Evolutionary conservation across 83 land plant species (phyloP).

Genomic region (Diphasiastrum complanatum): DNA sequence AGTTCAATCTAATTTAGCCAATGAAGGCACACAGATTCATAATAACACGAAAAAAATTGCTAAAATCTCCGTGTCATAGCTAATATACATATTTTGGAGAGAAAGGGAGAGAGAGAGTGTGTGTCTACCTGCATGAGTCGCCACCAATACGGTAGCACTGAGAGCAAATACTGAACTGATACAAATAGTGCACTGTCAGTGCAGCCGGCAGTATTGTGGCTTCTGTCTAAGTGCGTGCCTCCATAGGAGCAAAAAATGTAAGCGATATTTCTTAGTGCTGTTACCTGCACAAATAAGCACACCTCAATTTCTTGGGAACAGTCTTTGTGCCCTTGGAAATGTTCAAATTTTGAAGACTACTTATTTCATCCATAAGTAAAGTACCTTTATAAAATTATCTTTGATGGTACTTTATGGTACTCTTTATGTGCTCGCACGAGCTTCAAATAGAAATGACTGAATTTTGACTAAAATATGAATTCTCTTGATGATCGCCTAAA

Average conservation of each 20-base stretch:
- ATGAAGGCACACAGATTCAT: no score
- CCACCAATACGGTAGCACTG: constrained; percentile 37
- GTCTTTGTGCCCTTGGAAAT: no score
- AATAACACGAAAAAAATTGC: no score
- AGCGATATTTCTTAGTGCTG: constrained; percentile 15
- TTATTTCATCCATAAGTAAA: neutral
- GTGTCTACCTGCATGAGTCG: constrained; percentile 34
- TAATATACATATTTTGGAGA: no score
- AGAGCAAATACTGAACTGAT: constrained; percentile 9
- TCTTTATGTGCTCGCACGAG: no score
- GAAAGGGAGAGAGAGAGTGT: neutral
- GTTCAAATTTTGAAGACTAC: neutral
- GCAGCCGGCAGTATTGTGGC: constrained; percentile 4
- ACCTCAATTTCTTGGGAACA: neutral
- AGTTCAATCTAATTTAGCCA: no score
- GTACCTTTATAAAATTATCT: no score
- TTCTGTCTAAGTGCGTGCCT: neutral
- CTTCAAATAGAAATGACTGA: no score
- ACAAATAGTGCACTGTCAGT: constrained; percentile 6
- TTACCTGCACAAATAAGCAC: constrained; percentile 13
- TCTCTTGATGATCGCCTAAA: no score
- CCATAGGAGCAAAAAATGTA: constrained; percentile 27
- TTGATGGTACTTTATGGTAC: no score
- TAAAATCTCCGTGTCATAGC: no score
- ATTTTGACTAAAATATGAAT: no score